A percentile compares a stretch with the other conserved stretches of the same genome.
Conservation (phyloP, 2,329 filamentous ascomycete species). For the Balansia obtecta region DNA sequence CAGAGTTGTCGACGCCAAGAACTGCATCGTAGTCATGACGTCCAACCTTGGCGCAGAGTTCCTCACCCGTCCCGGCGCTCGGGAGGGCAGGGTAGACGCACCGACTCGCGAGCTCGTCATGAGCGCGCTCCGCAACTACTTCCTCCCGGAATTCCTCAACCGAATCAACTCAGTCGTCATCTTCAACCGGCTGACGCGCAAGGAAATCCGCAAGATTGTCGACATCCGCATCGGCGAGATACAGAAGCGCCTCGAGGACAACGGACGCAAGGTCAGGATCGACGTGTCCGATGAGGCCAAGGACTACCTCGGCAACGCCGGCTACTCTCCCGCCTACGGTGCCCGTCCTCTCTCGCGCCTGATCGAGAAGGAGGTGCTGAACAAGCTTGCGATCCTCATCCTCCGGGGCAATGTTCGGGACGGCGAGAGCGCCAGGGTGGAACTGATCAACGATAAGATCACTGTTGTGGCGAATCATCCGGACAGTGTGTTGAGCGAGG, state of each 20-base stretch:
- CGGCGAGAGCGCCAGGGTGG: conserved; percentile 70
- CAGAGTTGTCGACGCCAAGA: conserved; percentile 84
- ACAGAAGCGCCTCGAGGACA: conserved; percentile 77
- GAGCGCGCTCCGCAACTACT: conserved; percentile 84
- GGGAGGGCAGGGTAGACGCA: conserved; percentile 75
- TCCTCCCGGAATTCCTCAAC: conserved; percentile 97
- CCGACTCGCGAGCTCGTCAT: conserved; percentile 83
- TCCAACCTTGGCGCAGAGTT: conserved; percentile 94
- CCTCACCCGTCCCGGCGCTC: conserved; percentile 64
- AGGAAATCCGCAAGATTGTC: conserved; percentile 90
- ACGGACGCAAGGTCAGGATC: conserved; percentile 77
- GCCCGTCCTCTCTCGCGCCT: conserved; percentile 77
- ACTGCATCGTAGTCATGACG: conserved; percentile 99
- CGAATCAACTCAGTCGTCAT: conserved; percentile 93
- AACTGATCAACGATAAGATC: conserved; percentile 68
- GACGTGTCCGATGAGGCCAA: conserved; percentile 75
- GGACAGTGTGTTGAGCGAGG: conserved; percentile 47
- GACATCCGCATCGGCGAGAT: conserved; percentile 81
- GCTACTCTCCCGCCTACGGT: conserved; percentile 92
- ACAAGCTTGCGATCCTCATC: conserved; percentile 83
- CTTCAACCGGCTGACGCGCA: conserved; percentile 88
- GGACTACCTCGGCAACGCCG: conserved; percentile 81
- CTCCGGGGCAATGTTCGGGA: conserved; percentile 75
- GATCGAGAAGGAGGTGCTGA: conserved; percentile 95
- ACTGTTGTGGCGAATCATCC: conserved; percentile 71